Base-by-base conservation (phyloP, 306 rosid genomes). In the Rosa lucieae region DNA sequence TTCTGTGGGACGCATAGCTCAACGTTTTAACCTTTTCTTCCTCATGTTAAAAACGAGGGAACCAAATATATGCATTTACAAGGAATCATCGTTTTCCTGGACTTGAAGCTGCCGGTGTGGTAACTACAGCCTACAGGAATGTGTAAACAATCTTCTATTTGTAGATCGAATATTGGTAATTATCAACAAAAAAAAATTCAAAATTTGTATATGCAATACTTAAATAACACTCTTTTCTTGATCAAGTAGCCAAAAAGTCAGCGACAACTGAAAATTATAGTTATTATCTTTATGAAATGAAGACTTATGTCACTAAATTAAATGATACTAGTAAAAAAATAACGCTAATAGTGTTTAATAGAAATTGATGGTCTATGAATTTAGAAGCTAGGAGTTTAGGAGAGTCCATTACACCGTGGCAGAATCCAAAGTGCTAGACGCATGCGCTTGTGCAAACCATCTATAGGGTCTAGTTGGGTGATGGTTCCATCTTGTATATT, bases 21-120 rank as follows among this genome's bases (percentile, higher is more conserved):
- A 53, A 53, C 23, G 61, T 18, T 17, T 53, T 18, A 53, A 18
- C 61, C 42, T 40, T 46, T 46, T 14, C 9, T 58, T 59, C 77
- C 80, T 59, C 87, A 79, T 44, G 75, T 81, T 88, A 70, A 75
- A 48, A 83, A 85, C 80, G 84, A 83, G 86, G 86, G 63, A 58
- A 75, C 39, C 66, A 21, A 59, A 55, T 11, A 53, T 21, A 53
- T 53, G 35, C 10, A 58, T 58, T 77, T 77, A 81, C 40, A 46
- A 47, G 35, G 42, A 55, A 10, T 49, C 63, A 80, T 80, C 82
- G 58, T 75, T 74, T 46, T 82, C 67, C 15, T 39, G 14, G 5
- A 35, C 47, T 3, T 11, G 67, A 26, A 26, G 13, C 40, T 11
- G 17, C 15, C 42, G 29, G 26, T 58, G 7, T 62, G 68, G 68